phyloP scores from a whole-genome alignment of 73 alveolate genomes.

The Durusdinium trenchii region DNA sequence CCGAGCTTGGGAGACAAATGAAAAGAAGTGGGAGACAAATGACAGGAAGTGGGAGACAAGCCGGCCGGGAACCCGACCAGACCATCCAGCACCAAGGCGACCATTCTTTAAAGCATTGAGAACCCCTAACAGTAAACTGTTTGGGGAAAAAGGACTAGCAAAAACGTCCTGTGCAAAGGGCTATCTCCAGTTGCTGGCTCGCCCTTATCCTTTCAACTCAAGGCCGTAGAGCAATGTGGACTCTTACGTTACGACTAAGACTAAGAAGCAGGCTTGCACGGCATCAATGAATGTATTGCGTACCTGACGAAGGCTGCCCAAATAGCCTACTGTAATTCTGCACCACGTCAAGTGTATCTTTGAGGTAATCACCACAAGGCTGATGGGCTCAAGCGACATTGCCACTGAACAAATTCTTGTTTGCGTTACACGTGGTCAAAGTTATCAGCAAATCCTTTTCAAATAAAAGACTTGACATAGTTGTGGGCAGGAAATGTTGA shows the following conservation, averaged over 20 bases:
- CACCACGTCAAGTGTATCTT: not conserved
- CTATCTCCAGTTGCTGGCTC: conserved; percentile 37
- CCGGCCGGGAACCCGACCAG: too few relatives aligned
- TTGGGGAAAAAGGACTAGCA: too few relatives aligned
- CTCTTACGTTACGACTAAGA: not conserved
- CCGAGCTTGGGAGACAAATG: too few relatives aligned
- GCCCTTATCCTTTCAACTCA: not conserved
- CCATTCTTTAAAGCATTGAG: too few relatives aligned
- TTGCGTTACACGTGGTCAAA: too few relatives aligned
- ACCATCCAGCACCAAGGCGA: too few relatives aligned
- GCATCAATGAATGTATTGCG: conserved; percentile 82
- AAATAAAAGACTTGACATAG: too few relatives aligned
- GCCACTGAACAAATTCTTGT: not conserved
- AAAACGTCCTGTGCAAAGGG: conserved; percentile 52
- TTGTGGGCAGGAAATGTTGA: too few relatives aligned
- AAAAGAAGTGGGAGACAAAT: too few relatives aligned
- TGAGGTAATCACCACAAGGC: conserved; percentile 20
- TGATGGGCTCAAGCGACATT: conserved; percentile 76
- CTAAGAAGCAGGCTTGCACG: conserved; percentile 29
- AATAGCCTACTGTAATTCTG: not conserved
- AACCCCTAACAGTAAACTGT: too few relatives aligned
- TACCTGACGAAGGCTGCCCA: not conserved
- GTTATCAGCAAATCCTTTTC: too few relatives aligned
- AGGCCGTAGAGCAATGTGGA: not conserved
- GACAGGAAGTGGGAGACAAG: too few relatives aligned